Conservation (phyloP, 31 red algal species). For the Bonnemaisonia californica region DNA sequence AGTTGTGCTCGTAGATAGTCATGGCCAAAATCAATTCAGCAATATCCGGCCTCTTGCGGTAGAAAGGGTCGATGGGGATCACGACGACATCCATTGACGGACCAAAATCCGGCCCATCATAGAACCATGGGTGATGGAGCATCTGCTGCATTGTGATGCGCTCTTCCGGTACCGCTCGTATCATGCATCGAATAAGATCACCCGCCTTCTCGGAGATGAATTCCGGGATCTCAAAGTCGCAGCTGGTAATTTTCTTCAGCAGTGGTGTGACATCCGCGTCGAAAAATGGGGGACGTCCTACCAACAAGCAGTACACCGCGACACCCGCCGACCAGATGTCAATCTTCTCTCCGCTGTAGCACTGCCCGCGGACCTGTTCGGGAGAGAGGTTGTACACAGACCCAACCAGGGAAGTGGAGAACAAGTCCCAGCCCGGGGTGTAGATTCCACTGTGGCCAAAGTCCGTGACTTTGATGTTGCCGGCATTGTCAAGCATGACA, state of each 20-base stretch:
- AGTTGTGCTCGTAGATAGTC: conserved; percentile 70
- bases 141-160: conserved; percentile 54
- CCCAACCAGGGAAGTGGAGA: conserved; percentile 74
- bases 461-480: conserved; percentile 81
- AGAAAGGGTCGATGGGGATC: conserved; percentile 67
- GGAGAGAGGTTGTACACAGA: conserved; percentile 89
- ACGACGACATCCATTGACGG: conserved; percentile 68
- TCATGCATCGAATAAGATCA: conserved; percentile 69
- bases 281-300: conserved; percentile 88
- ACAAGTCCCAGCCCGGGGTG: conserved; percentile 89
- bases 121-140: conserved; percentile 81
- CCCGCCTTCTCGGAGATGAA: conserved; percentile 54
- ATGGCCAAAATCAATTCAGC: conserved; percentile 82
- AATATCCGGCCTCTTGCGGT: conserved; percentile 65
- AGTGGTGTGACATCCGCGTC: conserved; percentile 70
- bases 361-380: conserved; percentile 71
- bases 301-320: conserved; percentile 78
- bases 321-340: conserved; percentile 94
- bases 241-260: conserved; percentile 58
- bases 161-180: conserved; percentile 59
- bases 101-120: conserved; percentile 54
- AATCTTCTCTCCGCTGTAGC: conserved; percentile 87
- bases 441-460: conserved; percentile 90
- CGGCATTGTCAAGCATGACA: conserved; percentile 87
- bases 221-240: conserved; percentile 70